These are phyloP conservation scores for Plenodomus biglobosus DNA, from an alignment of 2,329 filamentous ascomycete genomes.

Conservation along the genomic window DNA sequence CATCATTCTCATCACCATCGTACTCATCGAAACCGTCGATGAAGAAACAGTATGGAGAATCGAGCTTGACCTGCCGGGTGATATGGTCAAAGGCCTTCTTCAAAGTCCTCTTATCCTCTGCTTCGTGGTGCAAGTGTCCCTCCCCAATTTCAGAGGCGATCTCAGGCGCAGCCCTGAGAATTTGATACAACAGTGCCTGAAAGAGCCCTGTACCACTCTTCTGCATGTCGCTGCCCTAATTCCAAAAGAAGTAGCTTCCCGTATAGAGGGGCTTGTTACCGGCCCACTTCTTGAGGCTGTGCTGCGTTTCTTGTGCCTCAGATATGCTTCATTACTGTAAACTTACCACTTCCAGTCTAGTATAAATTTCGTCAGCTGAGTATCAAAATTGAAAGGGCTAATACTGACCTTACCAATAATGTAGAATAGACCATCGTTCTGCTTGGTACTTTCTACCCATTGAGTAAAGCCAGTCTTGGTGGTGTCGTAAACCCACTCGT, in stretches of 20 bases:
- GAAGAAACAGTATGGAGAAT: conserved; percentile 13
- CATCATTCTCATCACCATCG: conserved; percentile 3
- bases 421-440: conserved; percentile 7
- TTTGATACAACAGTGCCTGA: conserved; percentile 13
- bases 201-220: conserved; percentile 11
- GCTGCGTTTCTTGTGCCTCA: conserved; percentile 17
- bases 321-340: conserved; percentile 47
- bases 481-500: conserved; percentile 15
- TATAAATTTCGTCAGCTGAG: neutral
- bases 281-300: conserved; percentile 43
- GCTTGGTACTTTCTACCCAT: conserved; percentile 9
- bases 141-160: conserved; percentile 7
- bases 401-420: conserved; percentile 12
- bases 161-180: conserved; percentile 9
- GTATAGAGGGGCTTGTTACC: conserved; percentile 24
- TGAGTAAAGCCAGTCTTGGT: conserved; percentile 3
- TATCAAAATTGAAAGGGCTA: too few species aligned
- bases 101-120: conserved; percentile 7
- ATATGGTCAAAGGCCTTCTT: conserved; percentile 4
- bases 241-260: conserved; percentile 27
- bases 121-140: conserved; percentile 6
- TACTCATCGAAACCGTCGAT: conserved; percentile 21
- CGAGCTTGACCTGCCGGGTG: neutral
- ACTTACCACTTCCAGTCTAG: conserved; percentile 52
- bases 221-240: conserved; percentile 13